Base-by-base conservation (phyloP, 306 rosid species). In the Hylodesmum podocarpum region DNA sequence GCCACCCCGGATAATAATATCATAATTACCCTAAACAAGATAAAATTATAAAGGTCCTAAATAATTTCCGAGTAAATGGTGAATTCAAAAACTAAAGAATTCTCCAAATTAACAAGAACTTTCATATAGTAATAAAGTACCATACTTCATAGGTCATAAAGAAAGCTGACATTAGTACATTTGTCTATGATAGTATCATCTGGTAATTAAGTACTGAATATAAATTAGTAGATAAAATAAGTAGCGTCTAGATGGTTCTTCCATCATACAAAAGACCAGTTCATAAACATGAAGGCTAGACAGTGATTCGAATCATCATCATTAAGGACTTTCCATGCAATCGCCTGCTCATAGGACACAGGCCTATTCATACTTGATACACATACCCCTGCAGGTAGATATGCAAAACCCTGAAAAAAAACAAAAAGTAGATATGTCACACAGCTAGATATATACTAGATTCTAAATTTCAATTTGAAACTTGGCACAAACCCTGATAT, bases 281-380 rank as follows among this genome's bases (percentile, higher is more conserved):
- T 96, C 67, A 89, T 37, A 81, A 96, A 96, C 97, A 93, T 91
- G 84, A 96, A 86, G 3, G 98, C 98, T 65, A 96, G 83, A 76
- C 98, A 96, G 83, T 96, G 99, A 81, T 92, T 92, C 59, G 97
- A 87, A 57, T 92, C 97, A 13, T 96, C 97, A 6, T 96, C 98
- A 28, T 87, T 81, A 0, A 92, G 89, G 75, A 96, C 98, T 85
- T 96, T 96, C 99, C 99, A 96, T 1, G 97, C 95, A 24, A 91
- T 67, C 11, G 97, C 96, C 50, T 89, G 99, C 54, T 96, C 99
- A 39, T 92, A 96, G 0, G 99, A 89, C 24, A 92, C 91, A 1
- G 97, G 87, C 36, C 98, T 83, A 1, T 96, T 96, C 99, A 96
- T 96, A 59, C 98, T 92, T 2, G 99, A 96, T 14, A 81, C 76